Evolutionary conservation across 345 rosid genomes (phyloP).

Genomic region (Pseudoturritis turrita): DNA sequence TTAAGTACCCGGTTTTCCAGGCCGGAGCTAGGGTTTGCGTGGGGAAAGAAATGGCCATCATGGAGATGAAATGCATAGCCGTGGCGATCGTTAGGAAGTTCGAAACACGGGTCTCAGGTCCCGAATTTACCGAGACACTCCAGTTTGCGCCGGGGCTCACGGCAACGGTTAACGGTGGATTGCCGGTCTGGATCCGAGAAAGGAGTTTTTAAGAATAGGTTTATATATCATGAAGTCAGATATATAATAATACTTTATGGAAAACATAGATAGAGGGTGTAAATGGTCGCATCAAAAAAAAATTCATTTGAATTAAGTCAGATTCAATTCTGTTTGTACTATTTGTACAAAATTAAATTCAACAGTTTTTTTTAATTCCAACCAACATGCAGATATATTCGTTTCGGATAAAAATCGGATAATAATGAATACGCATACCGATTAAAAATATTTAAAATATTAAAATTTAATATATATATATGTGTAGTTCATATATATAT

Average conservation of each 20-base stretch:
- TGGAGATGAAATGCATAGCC: constrained; percentile 58
- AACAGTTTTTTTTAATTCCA: no score
- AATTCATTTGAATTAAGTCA: no score
- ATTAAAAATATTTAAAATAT: no score
- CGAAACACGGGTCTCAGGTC: constrained; percentile 19
- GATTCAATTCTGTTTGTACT: no score
- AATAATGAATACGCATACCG: no score
- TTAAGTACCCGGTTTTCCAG: constrained; percentile 69
- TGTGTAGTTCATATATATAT: no score
- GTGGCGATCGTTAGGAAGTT: constrained; percentile 45
- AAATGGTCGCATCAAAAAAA: no score
- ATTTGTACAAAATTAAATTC: no score
- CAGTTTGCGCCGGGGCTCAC: constrained; percentile 74
- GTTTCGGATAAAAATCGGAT: no score
- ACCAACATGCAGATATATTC: no score
- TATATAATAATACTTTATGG: neutral
- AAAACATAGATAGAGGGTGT: constrained; percentile 12
- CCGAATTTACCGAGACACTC: constrained; percentile 1
- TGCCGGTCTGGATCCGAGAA: constrained; percentile 47
- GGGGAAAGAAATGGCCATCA: constrained; percentile 75
- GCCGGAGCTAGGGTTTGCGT: constrained; percentile 68
- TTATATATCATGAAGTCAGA: neutral
- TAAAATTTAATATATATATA: no score
- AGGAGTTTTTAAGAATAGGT: constrained; percentile 15
- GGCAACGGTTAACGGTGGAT: constrained; percentile 71